A percentile compares a stretch with the other conserved stretches of the same genome.
phyloP scores from a whole-genome alignment of 495 filamentous ascomycete genomes.

The Penicillium steckii region DNA sequence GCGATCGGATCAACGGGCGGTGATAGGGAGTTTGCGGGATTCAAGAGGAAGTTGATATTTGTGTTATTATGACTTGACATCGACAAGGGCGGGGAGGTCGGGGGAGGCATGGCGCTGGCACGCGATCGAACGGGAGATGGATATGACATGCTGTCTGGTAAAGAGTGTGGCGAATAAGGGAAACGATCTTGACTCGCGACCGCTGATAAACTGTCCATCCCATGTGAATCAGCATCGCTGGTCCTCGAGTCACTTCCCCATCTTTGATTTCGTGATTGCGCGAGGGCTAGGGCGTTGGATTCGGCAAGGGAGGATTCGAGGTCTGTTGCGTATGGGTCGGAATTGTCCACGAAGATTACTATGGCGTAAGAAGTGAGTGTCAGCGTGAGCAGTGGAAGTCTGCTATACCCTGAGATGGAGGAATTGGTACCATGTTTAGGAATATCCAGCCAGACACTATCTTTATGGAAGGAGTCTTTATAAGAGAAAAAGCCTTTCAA shows the following conservation, averaged over 20 bases:
- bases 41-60: conserved; percentile 59
- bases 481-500: conserved; percentile 69
- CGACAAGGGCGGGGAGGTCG: conserved; percentile 39
- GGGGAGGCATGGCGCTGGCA: conserved; percentile 30
- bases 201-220: conserved; percentile 57
- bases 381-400: too few species aligned
- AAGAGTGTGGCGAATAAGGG: conserved; percentile 33
- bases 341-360: conserved; percentile 66
- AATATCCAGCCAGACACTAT: conserved; percentile 63
- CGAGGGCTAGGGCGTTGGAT: conserved; percentile 31
- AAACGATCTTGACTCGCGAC: conserved; percentile 54
- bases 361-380: too few species aligned
- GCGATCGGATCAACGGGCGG: conserved; percentile 48
- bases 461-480: conserved; percentile 63
- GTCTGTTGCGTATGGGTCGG: conserved; percentile 61
- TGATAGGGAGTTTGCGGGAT: conserved; percentile 49
- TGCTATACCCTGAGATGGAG: too few species aligned
- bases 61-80: conserved; percentile 37
- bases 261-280: conserved; percentile 31
- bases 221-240: conserved; percentile 44
- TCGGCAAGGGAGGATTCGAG: conserved; percentile 38
- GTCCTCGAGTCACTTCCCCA: conserved; percentile 28
- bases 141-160: conserved; percentile 33
- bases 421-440: conserved; percentile 50
- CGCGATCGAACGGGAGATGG: conserved; percentile 35